Conservation (phyloP, 345 rosid species). For the Eutrema heterophyllum region DNA sequence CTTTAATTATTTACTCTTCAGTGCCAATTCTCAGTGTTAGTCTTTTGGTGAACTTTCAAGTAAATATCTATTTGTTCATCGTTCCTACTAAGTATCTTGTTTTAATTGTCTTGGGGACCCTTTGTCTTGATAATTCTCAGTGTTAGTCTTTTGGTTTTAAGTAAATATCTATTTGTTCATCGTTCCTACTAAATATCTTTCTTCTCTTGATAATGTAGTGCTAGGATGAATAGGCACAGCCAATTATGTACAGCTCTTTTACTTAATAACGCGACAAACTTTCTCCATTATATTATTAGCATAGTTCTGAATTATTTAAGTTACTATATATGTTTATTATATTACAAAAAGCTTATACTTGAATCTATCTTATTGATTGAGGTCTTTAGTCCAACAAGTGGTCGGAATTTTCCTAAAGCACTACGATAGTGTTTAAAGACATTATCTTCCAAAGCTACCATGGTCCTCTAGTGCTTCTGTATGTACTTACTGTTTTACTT, state of each 20-base stretch:
- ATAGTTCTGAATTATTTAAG: background rate
- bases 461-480: slow-evolving; percentile 2
- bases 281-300: slow-evolving; percentile 3
- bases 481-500: background rate
- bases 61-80: background rate
- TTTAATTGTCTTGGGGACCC: no score
- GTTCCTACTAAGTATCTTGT: background rate
- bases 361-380: slow-evolving; percentile 4
- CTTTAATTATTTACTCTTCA: no score
- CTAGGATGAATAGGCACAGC: slow-evolving; percentile 18
- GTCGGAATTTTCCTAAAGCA: slow-evolving; percentile 16
- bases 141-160: background rate
- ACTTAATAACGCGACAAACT: slow-evolving; percentile 10
- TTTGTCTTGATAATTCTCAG: slow-evolving; percentile 7
- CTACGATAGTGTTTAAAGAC: slow-evolving; percentile 6
- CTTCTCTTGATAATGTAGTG: slow-evolving; percentile 1
- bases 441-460: slow-evolving; percentile 14
- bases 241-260: slow-evolving; percentile 11
- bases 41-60: background rate
- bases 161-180: slow-evolving; percentile 4
- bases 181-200: background rate
- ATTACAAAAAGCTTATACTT: slow-evolving; percentile 5
- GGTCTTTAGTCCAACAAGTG: slow-evolving; percentile 20
- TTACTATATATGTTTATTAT: background rate
- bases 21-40: background rate